phyloP scores from a whole-genome alignment of 1,284 basidiomycete species.

The Leucocoprinus gongylophorus region DNA sequence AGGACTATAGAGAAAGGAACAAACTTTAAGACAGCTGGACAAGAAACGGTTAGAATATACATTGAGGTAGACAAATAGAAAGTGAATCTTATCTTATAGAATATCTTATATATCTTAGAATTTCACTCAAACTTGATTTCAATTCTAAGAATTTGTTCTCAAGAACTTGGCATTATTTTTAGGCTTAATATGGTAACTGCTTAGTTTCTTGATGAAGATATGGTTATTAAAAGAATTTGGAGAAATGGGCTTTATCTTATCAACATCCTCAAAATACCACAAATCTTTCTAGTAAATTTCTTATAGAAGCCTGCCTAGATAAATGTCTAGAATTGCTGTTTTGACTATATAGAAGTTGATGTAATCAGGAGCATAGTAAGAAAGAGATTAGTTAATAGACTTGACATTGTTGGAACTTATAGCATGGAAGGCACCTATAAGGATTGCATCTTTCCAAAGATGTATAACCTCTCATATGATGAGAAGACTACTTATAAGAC shows the following conservation, averaged over 20 bases:
- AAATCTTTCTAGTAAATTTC: neutral
- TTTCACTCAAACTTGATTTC: neutral
- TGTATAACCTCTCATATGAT: constrained; percentile 16
- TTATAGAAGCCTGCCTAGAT: too few species aligned
- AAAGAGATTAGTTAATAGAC: neutral
- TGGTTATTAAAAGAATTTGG: neutral
- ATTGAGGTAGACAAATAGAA: neutral
- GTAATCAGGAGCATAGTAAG: neutral
- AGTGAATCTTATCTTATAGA: neutral
- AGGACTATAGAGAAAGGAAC: neutral
- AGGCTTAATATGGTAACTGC: neutral
- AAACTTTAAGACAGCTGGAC: neutral
- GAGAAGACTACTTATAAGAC: constrained; percentile 10
- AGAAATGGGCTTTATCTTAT: neutral
- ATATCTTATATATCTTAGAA: neutral
- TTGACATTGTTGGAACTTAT: neutral
- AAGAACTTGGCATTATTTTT: neutral
- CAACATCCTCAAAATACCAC: too few species aligned
- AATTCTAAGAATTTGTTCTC: neutral
- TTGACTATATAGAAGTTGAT: neutral
- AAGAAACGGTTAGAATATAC: neutral
- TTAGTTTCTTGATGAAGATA: neutral
- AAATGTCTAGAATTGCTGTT: neutral
- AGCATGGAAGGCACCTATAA: constrained; percentile 3
- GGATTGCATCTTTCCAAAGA: constrained; percentile 18